phyloP scores from a whole-genome alignment of 2,329 filamentous ascomycete genomes.

The Claviceps cyperi region DNA sequence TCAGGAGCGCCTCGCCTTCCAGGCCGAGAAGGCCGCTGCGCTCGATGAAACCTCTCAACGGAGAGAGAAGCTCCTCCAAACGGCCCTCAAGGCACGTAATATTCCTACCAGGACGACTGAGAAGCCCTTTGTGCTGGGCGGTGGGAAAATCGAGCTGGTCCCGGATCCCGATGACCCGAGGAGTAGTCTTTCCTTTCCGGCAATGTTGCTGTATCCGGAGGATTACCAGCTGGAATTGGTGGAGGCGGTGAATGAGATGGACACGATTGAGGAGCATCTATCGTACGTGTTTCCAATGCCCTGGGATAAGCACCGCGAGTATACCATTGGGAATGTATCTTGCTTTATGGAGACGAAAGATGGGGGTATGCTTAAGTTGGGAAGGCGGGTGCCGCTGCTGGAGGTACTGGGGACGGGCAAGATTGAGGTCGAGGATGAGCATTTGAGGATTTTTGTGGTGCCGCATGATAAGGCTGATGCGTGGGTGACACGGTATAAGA shows the following conservation, averaged over 20 bases:
- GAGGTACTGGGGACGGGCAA: slow-evolving; percentile 63
- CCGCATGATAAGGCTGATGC: slow-evolving; percentile 51
- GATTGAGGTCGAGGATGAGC: slow-evolving; percentile 74
- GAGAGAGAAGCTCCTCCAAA: slow-evolving; percentile 46
- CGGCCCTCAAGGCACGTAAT: slow-evolving; percentile 53
- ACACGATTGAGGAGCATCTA: slow-evolving; percentile 63
- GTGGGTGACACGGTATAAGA: slow-evolving; percentile 60
- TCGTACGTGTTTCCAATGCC: slow-evolving; percentile 75
- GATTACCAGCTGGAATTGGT: slow-evolving; percentile 78
- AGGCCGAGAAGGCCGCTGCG: slow-evolving; percentile 41
- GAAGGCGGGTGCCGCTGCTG: slow-evolving; percentile 66
- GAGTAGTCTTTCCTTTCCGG: slow-evolving; percentile 60
- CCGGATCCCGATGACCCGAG: slow-evolving; percentile 60
- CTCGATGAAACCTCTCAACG: slow-evolving; percentile 38
- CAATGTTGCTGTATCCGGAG: slow-evolving; percentile 72
- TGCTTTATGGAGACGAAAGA: slow-evolving; percentile 75
- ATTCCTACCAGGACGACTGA: slow-evolving; percentile 54
- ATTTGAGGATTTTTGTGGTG: slow-evolving; percentile 72
- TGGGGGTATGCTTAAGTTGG: slow-evolving; percentile 77
- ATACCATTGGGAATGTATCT: slow-evolving; percentile 53
- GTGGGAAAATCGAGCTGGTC: slow-evolving; percentile 55
- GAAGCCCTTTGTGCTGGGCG: slow-evolving; percentile 74
- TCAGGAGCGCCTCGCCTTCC: slow-evolving; percentile 37
- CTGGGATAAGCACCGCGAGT: slow-evolving; percentile 63
- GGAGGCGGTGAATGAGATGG: slow-evolving; percentile 69